Evolutionary conservation across 139 green algal species (phyloP), one percentile per base, ranked within the genome.

Genomic region (Closterium sp.): DNA sequence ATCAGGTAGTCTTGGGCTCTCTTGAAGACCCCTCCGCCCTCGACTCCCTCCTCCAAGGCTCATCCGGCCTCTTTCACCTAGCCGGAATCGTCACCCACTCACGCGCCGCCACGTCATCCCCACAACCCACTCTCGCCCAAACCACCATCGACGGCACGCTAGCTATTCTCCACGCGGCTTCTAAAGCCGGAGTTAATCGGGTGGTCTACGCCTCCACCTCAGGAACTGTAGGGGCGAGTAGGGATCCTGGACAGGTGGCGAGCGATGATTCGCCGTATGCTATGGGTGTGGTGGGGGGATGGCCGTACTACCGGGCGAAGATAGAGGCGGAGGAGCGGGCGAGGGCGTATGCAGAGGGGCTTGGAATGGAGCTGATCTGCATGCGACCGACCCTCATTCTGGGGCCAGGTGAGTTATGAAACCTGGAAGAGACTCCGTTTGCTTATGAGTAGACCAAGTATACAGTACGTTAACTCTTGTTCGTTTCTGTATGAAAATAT

Each of bases 191-290:
- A 16, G 81, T 86, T 5, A 91, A 55, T 5, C 84, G 91, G 4
- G 88, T 94, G 35, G 91, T 94, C 23, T 94, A 94, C 69, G 91
- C 91, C 10, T 94, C 91, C 69, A 94, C 91, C 16, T 90, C 81
- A 21, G 91, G 91, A 9, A 87, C 34, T 21, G 81, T 92, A 0
- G 88, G 81, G 12, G 91, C 89, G 12, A 55, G 43, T n/a, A 21
- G 0, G 2, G 34, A 87, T 33, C 33, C 31, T 6, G 4, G 9
- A 12, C 31, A 86, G 33, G 86, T 87, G 55, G 30, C 85, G 16
- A 86, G 84, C 25, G 91, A 92, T 33, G 19, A 34, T n/a, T 36
- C 91, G 8, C 88, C 91, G 33, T 92, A 92, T 34, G 91, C 91
- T 5, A 86, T 81, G 19, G 86, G 90, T 33, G 88, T 90, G 34